phyloP scores from a whole-genome alignment of 148 eudicot species.

The Chenopodium berlandieri region DNA sequence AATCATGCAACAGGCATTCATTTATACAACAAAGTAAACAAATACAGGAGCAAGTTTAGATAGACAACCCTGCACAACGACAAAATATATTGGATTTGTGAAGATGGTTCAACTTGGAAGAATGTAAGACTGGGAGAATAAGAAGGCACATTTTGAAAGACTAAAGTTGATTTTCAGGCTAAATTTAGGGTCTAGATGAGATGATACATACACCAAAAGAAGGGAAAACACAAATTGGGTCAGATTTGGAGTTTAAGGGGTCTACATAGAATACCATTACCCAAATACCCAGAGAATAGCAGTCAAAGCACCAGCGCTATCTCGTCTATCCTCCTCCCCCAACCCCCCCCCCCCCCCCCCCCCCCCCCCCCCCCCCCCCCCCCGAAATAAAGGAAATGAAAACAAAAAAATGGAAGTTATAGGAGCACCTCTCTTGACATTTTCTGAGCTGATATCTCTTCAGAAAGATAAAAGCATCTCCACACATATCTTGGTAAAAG shows the following conservation, averaged over 20 bases:
- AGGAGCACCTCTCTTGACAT: slow-evolving; percentile 54
- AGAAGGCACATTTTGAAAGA: not conserved
- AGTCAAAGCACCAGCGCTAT: not conserved
- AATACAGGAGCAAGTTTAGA: no score
- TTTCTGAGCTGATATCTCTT: slow-evolving; percentile 41
- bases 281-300: not conserved
- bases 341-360: not conserved
- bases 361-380: not conserved
- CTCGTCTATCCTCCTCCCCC: not conserved
- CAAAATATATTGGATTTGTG: no score
- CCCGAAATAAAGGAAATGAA: not conserved
- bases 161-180: not conserved
- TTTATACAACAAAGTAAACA: no score
- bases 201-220: not conserved
- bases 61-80: no score
- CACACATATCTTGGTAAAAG: slow-evolving; percentile 64
- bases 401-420: not conserved
- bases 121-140: no score
- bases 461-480: slow-evolving; percentile 49
- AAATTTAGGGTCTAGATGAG: not conserved
- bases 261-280: no score
- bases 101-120: no score
- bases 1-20: not conserved
- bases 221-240: not conserved
- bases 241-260: not conserved